phyloP scores from a whole-genome alignment of 2,329 filamentous ascomycete species.

The Sporothrix variecibatus region DNA sequence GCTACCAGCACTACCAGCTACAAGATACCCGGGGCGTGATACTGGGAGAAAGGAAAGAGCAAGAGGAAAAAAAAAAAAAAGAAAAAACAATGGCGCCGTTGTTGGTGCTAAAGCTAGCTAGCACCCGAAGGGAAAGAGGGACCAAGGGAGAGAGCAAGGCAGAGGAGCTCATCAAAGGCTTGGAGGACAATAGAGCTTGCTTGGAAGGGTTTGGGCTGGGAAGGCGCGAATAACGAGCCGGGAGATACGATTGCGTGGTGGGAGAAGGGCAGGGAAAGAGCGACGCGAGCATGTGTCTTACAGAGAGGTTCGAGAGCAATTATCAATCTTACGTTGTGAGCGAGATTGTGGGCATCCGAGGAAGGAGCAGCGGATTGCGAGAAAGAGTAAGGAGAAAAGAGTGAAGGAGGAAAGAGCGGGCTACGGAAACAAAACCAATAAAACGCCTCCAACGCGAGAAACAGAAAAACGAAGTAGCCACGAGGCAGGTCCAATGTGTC shows the following conservation, averaged over 20 bases:
- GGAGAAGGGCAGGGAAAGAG: neutral
- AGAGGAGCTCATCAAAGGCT: neutral
- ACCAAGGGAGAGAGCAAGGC: slow-evolving; percentile 1
- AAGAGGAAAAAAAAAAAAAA: neutral
- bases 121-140: slow-evolving; percentile 9
- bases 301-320: neutral
- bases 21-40: neutral
- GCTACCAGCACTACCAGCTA: neutral
- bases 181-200: neutral
- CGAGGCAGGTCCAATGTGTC: neutral
- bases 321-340: neutral
- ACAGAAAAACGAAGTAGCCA: neutral
- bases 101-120: slow-evolving; percentile 11
- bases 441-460: neutral
- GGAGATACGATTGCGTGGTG: neutral
- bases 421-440: neutral
- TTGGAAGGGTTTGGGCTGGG: neutral
- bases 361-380: neutral
- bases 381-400: neutral
- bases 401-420: neutral
- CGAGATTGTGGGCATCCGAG: neutral
- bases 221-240: neutral
- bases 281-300: neutral
- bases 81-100: neutral
- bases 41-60: neutral